phyloP scores from a whole-genome alignment of 805 yeast species.

The Lachancea mirantina region DNA sequence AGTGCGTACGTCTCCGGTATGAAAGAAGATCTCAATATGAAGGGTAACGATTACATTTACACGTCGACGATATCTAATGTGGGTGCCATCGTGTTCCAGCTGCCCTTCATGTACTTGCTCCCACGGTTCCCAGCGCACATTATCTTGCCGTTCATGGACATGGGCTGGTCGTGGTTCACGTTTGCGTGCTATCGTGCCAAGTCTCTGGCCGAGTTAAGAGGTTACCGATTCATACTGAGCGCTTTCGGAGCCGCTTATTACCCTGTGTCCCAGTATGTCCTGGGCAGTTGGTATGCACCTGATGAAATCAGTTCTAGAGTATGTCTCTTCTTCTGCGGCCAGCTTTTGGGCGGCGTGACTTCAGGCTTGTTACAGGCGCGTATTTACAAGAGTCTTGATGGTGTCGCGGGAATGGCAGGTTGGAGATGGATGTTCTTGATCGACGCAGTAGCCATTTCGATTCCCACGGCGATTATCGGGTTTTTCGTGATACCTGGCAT shows the following conservation, averaged over 20 bases:
- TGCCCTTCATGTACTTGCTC: slow-evolving; percentile 58
- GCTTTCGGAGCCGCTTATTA: slow-evolving; percentile 62
- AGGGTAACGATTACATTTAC: slow-evolving; percentile 56
- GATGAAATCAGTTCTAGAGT: slow-evolving; percentile 55
- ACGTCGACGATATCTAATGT: slow-evolving; percentile 54
- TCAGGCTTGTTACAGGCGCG: slow-evolving; percentile 47
- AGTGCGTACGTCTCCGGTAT: slow-evolving; percentile 65
- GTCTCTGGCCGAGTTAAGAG: slow-evolving; percentile 47
- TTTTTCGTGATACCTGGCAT: slow-evolving; percentile 48
- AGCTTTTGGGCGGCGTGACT: slow-evolving; percentile 41
- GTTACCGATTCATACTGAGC: slow-evolving; percentile 59
- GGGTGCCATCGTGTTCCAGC: slow-evolving; percentile 55
- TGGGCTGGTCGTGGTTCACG: slow-evolving; percentile 65
- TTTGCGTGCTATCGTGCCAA: slow-evolving; percentile 46
- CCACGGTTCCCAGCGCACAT: slow-evolving; percentile 47
- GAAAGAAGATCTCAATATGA: slow-evolving; percentile 50
- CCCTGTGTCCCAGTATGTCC: slow-evolving; percentile 54
- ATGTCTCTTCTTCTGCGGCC: slow-evolving; percentile 54
- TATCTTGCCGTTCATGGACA: slow-evolving; percentile 46
- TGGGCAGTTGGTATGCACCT: slow-evolving; percentile 56
- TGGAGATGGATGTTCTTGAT: slow-evolving; percentile 68
- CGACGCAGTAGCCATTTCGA: slow-evolving; percentile 46
- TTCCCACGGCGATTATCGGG: slow-evolving; percentile 47
- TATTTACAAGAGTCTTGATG: slow-evolving; percentile 35
- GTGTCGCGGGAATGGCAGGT: slow-evolving; percentile 41